Base-by-base conservation (phyloP, 75 land plant genomes). In the Cryptomeria japonica region DNA sequence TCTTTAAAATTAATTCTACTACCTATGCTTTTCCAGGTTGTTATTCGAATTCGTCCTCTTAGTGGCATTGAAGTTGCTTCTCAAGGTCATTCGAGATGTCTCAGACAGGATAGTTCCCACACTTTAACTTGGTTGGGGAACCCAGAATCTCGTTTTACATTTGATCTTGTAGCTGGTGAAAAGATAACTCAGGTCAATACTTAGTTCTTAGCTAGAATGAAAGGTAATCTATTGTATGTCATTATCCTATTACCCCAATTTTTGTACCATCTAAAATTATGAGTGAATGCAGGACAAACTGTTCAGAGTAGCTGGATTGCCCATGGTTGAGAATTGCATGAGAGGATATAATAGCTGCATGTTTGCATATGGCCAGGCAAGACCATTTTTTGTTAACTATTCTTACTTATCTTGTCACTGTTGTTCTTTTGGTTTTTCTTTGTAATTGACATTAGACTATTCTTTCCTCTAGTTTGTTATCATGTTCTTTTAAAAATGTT, bases 301-400 rank as follows among this genome's bases (percentile, higher is more conserved):
- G 22, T 98, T 98, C 90, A 94, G 93, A 94, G 97, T 97, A 37
- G 99, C 98, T 88, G 99, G 99, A 56, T 86, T 95, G 89, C 98
- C 99, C 4, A 98, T 98, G 99, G 99, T 98, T 46, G 99, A 98
- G 49, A 98, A 98, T 58, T 97, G 99, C 82, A 85, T 98, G 89
- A 90, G 86, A 56, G 99, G 99, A 7, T 98, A 98, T 93, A 98
- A 98, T 88, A 96, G 97, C 84, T 98, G 99, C 87, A 98, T 98
- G 99, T 98, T 98, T 93, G 99, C 99, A 31, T 98, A 98, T 88
- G 99, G 99, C 47, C 99, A 97, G 90, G 99, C 95, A 37, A 87
- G 95, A 49, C 41, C 32, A 80, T 79, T 58, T 38, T 85, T 10
- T 85, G 39, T 85, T 85, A 75, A 39, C 38, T 76, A 14, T n/a